phyloP scores from a whole-genome alignment of 1,284 basidiomycete genomes.

The Ganoderma sinense region DNA sequence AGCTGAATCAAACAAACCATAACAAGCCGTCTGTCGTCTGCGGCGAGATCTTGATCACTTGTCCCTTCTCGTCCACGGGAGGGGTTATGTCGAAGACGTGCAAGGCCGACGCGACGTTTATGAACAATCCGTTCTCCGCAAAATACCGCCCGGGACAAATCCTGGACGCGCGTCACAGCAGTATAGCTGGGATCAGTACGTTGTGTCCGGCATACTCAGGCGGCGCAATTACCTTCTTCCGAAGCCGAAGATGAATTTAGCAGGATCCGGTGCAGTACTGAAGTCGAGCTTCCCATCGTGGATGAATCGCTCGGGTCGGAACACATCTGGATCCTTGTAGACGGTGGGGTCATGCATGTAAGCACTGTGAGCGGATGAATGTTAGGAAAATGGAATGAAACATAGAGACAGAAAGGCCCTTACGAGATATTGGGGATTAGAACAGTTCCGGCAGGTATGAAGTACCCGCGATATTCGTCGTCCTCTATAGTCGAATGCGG shows the following conservation, averaged over 20 bases:
- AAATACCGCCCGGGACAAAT: slow-evolving; percentile 4
- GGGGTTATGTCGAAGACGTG: slow-evolving; percentile 4
- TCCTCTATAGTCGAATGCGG: slow-evolving; percentile 21
- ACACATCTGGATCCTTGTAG: slow-evolving; percentile 27
- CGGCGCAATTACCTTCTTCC: slow-evolving; percentile 8
- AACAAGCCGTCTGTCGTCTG: background rate
- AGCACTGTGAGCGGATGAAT: slow-evolving; percentile 2
- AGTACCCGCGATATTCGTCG: slow-evolving; percentile 30
- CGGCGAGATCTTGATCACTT: background rate
- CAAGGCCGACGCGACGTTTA: background rate
- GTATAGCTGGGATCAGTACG: background rate
- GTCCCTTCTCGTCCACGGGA: background rate
- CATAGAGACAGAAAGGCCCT: background rate
- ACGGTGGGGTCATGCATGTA: slow-evolving; percentile 26
- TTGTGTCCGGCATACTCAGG: too few species aligned
- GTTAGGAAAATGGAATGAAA: background rate
- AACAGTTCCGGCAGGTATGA: slow-evolving; percentile 34
- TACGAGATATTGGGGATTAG: slow-evolving; percentile 38
- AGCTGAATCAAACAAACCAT: background rate
- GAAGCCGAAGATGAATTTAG: slow-evolving; percentile 31
- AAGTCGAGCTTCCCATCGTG: slow-evolving; percentile 22
- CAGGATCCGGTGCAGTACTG: slow-evolving; percentile 15
- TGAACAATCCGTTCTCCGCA: slow-evolving; percentile 1
- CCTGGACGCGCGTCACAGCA: background rate
- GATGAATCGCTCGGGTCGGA: slow-evolving; percentile 28